Conservation (phyloP, 805 yeast genomes). For the Metschnikowia reukaufii region DNA sequence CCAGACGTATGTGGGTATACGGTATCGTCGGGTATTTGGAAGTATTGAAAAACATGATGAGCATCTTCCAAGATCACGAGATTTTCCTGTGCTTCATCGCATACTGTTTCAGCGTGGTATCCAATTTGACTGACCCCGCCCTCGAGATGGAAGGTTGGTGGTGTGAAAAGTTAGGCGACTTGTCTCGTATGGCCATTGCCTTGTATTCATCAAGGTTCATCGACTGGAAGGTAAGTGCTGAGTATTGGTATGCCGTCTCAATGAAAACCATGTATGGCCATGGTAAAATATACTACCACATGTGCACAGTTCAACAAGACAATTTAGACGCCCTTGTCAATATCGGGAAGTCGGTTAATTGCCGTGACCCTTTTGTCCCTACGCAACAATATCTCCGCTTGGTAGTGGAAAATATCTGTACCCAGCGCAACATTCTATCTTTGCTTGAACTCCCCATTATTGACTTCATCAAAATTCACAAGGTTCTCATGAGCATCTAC, state of each 20-base stretch:
- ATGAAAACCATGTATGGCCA: slow-evolving; percentile 75
- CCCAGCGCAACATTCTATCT: slow-evolving; percentile 60
- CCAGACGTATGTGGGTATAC: slow-evolving; percentile 81
- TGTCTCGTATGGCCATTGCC: slow-evolving; percentile 86
- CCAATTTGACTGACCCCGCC: slow-evolving; percentile 53
- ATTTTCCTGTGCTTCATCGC: slow-evolving; percentile 74
- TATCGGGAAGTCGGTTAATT: slow-evolving; percentile 74
- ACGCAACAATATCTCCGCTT: slow-evolving; percentile 73
- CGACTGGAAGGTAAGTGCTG: slow-evolving; percentile 84
- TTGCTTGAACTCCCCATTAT: slow-evolving; percentile 59
- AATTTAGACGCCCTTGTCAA: slow-evolving; percentile 75
- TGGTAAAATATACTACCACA: slow-evolving; percentile 84
- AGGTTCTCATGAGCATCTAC: slow-evolving; percentile 59
- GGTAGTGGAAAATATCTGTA: slow-evolving; percentile 75
- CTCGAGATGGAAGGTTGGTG: slow-evolving; percentile 69
- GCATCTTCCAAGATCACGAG: slow-evolving; percentile 74
- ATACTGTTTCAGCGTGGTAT: slow-evolving; percentile 63
- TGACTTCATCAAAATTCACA: slow-evolving; percentile 65
- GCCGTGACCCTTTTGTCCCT: slow-evolving; percentile 83
- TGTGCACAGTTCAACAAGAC: slow-evolving; percentile 82
- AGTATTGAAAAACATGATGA: slow-evolving; percentile 70
- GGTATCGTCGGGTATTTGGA: slow-evolving; percentile 81
- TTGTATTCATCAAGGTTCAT: slow-evolving; percentile 74
- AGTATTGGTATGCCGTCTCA: slow-evolving; percentile 77
- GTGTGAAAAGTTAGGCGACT: slow-evolving; percentile 84